These are phyloP conservation scores for Starmera dryadoides DNA, from an alignment of 805 yeast species.

Conservation along the genomic window DNA sequence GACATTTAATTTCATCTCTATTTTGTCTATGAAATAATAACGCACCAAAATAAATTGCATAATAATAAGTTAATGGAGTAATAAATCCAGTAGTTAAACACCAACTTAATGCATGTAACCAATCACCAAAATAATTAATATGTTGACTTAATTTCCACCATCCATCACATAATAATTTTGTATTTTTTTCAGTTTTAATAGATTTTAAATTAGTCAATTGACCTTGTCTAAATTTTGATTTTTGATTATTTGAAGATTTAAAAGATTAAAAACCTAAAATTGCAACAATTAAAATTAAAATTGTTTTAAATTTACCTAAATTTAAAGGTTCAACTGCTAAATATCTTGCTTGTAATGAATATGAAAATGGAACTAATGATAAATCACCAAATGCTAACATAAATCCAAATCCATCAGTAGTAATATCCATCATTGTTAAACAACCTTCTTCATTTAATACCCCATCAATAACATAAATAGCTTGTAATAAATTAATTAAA, in stretches of 20 bases:
- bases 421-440: slow-evolving; percentile 90
- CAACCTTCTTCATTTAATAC: slow-evolving; percentile 87
- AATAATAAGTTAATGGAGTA: slow-evolving; percentile 83
- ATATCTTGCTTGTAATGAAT: slow-evolving; percentile 80
- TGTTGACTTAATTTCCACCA: slow-evolving; percentile 97
- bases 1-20: slow-evolving; percentile 90
- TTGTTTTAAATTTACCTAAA: slow-evolving; percentile 34
- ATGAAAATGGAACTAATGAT: slow-evolving; percentile 87
- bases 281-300: slow-evolving; percentile 40
- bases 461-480: slow-evolving; percentile 84
- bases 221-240: slow-evolving; percentile 77
- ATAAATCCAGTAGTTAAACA: slow-evolving; percentile 81
- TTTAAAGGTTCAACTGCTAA: slow-evolving; percentile 55
- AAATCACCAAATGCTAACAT: slow-evolving; percentile 95
- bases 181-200: slow-evolving; percentile 69
- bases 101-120: slow-evolving; percentile 89
- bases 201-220: slow-evolving; percentile 60
- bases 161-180: slow-evolving; percentile 77
- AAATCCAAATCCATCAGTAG: slow-evolving; percentile 95
- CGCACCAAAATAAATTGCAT: slow-evolving; percentile 73
- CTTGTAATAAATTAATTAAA: slow-evolving; percentile 62
- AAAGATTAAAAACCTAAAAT: slow-evolving; percentile 71
- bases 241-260: slow-evolving; percentile 78
- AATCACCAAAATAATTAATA: slow-evolving; percentile 92
- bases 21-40: slow-evolving; percentile 81